phyloP scores from a whole-genome alignment of 2,329 filamentous ascomycete species.

The Hypoxylon rubiginosum region DNA sequence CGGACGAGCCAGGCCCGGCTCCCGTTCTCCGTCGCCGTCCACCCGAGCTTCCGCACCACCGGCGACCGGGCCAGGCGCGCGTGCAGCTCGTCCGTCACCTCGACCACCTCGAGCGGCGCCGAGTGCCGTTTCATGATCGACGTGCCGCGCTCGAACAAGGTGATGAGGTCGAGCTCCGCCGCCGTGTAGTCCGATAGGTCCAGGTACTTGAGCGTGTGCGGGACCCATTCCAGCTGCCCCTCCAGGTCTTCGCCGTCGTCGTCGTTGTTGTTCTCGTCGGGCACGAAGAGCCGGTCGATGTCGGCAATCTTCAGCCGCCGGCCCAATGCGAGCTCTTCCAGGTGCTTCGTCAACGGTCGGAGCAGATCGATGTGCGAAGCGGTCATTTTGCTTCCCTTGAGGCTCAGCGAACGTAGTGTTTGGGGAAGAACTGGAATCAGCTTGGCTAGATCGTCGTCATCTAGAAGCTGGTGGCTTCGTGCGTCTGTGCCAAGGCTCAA shows the following conservation, averaged over 20 bases:
- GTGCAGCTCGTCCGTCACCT: slow-evolving; percentile 78
- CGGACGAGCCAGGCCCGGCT: slow-evolving; percentile 77
- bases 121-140: slow-evolving; percentile 71
- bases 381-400: slow-evolving; percentile 81
- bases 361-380: slow-evolving; percentile 73
- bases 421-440: slow-evolving; percentile 75
- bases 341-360: slow-evolving; percentile 74
- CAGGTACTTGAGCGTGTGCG: slow-evolving; percentile 77
- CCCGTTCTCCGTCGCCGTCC: slow-evolving; percentile 79
- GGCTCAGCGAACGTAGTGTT: slow-evolving; percentile 78
- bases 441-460: slow-evolving; percentile 72
- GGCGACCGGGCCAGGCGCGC: slow-evolving; percentile 73
- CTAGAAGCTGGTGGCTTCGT: slow-evolving; percentile 78
- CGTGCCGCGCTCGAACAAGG: slow-evolving; percentile 64
- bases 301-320: slow-evolving; percentile 75
- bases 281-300: slow-evolving; percentile 74
- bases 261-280: slow-evolving; percentile 55
- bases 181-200: slow-evolving; percentile 80
- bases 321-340: slow-evolving; percentile 83
- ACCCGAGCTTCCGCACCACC: slow-evolving; percentile 73
- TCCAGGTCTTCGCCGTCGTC: too few relatives aligned
- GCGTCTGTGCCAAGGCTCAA: slow-evolving; percentile 81
- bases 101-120: slow-evolving; percentile 80
- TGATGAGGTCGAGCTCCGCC: slow-evolving; percentile 70
- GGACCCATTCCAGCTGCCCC: slow-evolving; percentile 60